Percentiles rank a stretch among this genome's conserved stretches.
Evolutionary conservation across 768 basidiomycete genomes (phyloP).

Genomic region (Strobilomyces confusus): DNA sequence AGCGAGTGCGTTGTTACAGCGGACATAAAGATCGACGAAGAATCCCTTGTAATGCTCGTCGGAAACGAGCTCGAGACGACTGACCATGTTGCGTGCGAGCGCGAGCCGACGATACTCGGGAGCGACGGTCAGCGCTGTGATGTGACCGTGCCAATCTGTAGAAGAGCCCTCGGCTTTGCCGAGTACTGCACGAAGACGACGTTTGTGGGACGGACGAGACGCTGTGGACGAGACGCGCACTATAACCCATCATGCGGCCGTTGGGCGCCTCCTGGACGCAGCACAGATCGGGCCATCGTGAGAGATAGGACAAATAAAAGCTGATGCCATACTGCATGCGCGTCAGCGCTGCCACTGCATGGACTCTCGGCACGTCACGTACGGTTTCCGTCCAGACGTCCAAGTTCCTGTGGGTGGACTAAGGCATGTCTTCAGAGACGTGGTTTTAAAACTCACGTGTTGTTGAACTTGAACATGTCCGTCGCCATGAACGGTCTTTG

Average conservation of each 20-base stretch:
- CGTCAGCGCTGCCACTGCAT: not conserved
- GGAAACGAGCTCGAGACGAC: slow-evolving; percentile 79
- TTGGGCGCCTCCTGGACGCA: slow-evolving; percentile 76
- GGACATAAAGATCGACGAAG: slow-evolving; percentile 96
- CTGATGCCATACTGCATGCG: slow-evolving; percentile 69
- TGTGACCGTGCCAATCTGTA: slow-evolving; percentile 87
- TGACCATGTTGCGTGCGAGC: slow-evolving; percentile 85
- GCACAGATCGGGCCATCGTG: slow-evolving; percentile 90
- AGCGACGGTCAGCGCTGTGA: slow-evolving; percentile 92
- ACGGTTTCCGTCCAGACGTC: slow-evolving; percentile 99
- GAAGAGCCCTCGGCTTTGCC: slow-evolving; percentile 86
- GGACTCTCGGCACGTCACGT: slow-evolving; percentile 23
- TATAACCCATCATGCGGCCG: slow-evolving; percentile 89
- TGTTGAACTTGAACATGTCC: slow-evolving; percentile 92
- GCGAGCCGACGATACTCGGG: slow-evolving; percentile 88
- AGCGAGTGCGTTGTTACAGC: slow-evolving; percentile 80
- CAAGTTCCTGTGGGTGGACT: slow-evolving; percentile 59
- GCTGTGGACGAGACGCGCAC: slow-evolving; percentile 41
- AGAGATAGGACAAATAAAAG: slow-evolving; percentile 87
- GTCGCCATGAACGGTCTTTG: slow-evolving; percentile 82
- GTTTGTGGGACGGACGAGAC: slow-evolving; percentile 7
- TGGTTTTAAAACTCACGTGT: slow-evolving; percentile 52
- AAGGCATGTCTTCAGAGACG: not conserved
- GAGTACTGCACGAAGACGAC: slow-evolving; percentile 54
- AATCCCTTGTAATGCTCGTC: slow-evolving; percentile 76